Evolutionary conservation across 2,329 filamentous ascomycete species (phyloP).

Genomic region (Sarocladium kiliense): DNA sequence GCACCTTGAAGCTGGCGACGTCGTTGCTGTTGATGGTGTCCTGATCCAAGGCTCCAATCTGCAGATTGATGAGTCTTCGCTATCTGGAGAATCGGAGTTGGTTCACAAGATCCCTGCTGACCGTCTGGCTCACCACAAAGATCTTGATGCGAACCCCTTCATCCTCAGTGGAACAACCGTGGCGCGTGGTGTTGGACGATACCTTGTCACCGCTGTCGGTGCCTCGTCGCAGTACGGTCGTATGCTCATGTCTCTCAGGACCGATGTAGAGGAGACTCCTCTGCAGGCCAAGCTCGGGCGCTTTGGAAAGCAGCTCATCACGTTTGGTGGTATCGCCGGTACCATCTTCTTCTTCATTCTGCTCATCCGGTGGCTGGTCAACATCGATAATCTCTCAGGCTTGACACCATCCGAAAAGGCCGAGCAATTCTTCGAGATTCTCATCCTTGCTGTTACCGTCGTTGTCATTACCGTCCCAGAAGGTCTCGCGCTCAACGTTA

Average conservation of each 20-base stretch:
- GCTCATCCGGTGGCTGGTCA: constrained; percentile 24
- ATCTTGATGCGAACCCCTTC: constrained; percentile 62
- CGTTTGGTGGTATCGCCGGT: constrained; percentile 23
- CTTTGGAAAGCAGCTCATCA: constrained; percentile 64
- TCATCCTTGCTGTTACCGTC: constrained; percentile 47
- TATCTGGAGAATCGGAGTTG: constrained; percentile 57
- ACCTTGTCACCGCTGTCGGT: constrained; percentile 66
- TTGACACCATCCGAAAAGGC: constrained; percentile 37
- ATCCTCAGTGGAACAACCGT: constrained; percentile 71
- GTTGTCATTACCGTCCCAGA: constrained; percentile 50
- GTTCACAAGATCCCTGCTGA: constrained; percentile 49
- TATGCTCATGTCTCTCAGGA: constrained; percentile 67
- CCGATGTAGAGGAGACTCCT: constrained; percentile 68
- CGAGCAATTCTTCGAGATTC: constrained; percentile 45
- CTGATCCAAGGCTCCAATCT: constrained; percentile 62
- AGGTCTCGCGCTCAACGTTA: constrained; percentile 49
- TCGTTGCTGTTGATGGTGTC: constrained; percentile 68
- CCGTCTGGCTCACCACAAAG: constrained; percentile 49
- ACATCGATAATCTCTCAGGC: constrained; percentile 23
- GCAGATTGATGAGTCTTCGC: constrained; percentile 60
- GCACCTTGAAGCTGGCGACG: constrained; percentile 35
- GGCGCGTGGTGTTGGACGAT: constrained; percentile 65
- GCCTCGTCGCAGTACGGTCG: constrained; percentile 66
- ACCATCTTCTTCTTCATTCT: constrained; percentile 23
- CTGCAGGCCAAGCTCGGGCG: constrained; percentile 68